Evolutionary conservation across 2,329 filamentous ascomycete species (phyloP).

Genomic region (Apiospora sp.): DNA sequence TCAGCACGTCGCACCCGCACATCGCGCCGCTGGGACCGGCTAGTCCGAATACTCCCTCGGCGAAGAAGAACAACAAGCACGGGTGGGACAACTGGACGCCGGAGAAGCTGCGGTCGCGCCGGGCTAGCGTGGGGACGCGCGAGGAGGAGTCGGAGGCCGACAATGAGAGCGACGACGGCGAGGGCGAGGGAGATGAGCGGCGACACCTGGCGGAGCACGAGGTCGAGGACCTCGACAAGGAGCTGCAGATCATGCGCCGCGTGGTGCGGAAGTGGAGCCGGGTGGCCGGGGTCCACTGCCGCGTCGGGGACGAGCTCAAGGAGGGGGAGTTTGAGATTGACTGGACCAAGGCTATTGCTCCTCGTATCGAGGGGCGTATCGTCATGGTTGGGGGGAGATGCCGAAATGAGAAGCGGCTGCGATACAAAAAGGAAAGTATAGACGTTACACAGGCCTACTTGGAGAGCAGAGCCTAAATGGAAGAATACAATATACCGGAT

Average conservation of each 20-base stretch:
- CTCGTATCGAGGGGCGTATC: constrained; percentile 80
- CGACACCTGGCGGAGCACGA: constrained; percentile 37
- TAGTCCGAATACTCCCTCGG: constrained; percentile 32
- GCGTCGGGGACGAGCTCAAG: constrained; percentile 61
- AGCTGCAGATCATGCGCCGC: constrained; percentile 71
- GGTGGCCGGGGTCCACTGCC: constrained; percentile 67
- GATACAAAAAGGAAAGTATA: background rate
- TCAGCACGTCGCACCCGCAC: constrained; percentile 60
- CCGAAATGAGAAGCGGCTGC: background rate
- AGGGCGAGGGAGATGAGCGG: constrained; percentile 37
- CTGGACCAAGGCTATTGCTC: constrained; percentile 84
- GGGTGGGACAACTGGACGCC: constrained; percentile 51
- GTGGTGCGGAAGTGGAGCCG: constrained; percentile 78
- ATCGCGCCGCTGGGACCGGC: constrained; percentile 42
- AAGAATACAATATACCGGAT: background rate
- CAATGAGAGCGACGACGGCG: constrained; percentile 42
- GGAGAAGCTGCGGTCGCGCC: constrained; percentile 45
- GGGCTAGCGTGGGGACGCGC: constrained; percentile 41
- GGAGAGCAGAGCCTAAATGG: background rate
- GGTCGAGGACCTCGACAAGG: constrained; percentile 56
- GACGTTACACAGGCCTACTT: background rate
- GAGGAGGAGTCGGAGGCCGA: constrained; percentile 52
- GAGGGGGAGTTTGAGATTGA: constrained; percentile 68
- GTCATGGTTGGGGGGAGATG: constrained; percentile 47
- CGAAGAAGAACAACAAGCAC: constrained; percentile 27